phyloP scores from a whole-genome alignment of 2,329 filamentous ascomycete species.

The Graphilbum ipis-grandicollis region DNA sequence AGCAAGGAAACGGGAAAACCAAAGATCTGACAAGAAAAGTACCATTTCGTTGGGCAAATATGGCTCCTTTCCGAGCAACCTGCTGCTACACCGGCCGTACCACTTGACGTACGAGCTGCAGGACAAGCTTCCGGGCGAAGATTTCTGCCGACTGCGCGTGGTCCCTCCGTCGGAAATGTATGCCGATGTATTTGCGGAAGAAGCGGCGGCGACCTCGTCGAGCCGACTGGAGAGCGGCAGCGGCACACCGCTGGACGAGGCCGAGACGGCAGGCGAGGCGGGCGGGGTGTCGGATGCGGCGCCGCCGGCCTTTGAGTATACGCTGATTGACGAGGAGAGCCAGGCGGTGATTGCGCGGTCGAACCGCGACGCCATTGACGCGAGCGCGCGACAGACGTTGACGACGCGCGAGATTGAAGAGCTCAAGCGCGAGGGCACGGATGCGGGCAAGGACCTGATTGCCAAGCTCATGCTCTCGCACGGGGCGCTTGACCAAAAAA shows the following conservation, averaged over 20 bases:
- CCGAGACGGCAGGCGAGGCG: conserved; percentile 6
- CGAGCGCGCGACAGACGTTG: conserved; percentile 28
- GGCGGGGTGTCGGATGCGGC: background rate
- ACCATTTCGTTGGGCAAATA: conserved; percentile 85
- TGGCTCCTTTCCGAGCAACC: conserved; percentile 75
- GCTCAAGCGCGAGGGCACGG: conserved; percentile 53
- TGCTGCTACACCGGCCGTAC: conserved; percentile 80
- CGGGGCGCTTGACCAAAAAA: conserved; percentile 83
- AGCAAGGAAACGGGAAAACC: background rate
- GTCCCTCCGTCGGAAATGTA: conserved; percentile 71
- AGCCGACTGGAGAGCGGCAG: conserved; percentile 13
- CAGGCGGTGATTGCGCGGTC: conserved; percentile 35
- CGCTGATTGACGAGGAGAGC: conserved; percentile 25
- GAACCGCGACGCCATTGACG: conserved; percentile 41
- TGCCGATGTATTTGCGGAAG: conserved; percentile 49
- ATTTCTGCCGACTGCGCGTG: conserved; percentile 54
- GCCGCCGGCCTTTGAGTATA: conserved; percentile 25
- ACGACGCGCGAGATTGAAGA: conserved; percentile 50
- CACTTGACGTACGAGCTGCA: conserved; percentile 82
- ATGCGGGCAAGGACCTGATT: conserved; percentile 76
- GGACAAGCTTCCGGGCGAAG: conserved; percentile 48
- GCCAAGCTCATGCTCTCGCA: conserved; percentile 86
- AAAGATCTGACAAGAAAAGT: conserved; percentile 25
- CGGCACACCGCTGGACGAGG: conserved; percentile 21
- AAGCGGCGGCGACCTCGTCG: conserved; percentile 11